These are phyloP conservation scores for Balamuthia mandrillaris DNA, from an alignment of 208 protist genomes.

Conservation along the genomic window DNA sequence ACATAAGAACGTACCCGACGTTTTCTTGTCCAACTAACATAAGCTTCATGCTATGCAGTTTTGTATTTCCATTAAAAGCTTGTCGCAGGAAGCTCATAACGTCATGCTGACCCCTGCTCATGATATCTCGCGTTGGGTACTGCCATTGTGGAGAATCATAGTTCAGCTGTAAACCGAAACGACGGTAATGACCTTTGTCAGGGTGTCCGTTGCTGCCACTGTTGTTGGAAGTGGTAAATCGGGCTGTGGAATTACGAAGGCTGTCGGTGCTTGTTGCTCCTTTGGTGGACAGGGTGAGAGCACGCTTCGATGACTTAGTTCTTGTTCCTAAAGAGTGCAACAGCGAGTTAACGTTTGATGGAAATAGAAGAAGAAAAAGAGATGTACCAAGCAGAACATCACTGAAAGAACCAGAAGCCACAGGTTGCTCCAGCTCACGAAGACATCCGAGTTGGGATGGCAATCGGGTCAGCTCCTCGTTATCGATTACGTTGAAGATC, in stretches of 20 bases:
- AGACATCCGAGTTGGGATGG: not conserved
- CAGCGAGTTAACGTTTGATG: not conserved
- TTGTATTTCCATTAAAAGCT: not conserved
- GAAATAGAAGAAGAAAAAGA: not conserved
- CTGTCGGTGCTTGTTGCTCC: too few species aligned
- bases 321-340: not conserved
- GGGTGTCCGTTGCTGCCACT: too few species aligned
- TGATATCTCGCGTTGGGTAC: not conserved
- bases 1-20: too few species aligned
- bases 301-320: too few species aligned
- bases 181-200: too few species aligned
- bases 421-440: not conserved
- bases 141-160: not conserved
- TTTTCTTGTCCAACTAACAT: not conserved
- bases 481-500: not conserved
- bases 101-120: not conserved
- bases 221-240: too few species aligned
- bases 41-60: not conserved
- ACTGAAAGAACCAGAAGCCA: not conserved
- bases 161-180: too few species aligned
- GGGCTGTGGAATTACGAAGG: too few species aligned
- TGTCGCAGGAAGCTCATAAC: not conserved
- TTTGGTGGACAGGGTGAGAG: not conserved
- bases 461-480: not conserved
- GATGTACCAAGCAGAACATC: not conserved